phyloP scores from a whole-genome alignment of 345 rosid genomes.

The Bruguiera gymnorhiza region DNA sequence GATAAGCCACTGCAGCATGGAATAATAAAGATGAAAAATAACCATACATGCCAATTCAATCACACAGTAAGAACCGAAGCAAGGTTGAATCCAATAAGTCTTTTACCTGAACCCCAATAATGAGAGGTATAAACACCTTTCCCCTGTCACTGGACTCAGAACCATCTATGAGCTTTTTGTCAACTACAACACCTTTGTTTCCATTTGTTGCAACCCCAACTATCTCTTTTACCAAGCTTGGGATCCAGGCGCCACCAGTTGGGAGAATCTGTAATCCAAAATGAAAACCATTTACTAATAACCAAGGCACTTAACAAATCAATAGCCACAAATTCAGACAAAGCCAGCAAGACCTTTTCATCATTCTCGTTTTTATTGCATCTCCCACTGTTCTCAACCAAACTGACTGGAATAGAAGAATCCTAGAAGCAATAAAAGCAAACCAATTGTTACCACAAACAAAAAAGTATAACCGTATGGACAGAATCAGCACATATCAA shows the following conservation, averaged over 20 bases:
- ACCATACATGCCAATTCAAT: neutral
- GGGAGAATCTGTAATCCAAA: constrained; percentile 50
- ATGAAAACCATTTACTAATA: neutral
- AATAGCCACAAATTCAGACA: constrained; percentile 4
- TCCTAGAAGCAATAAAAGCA: constrained; percentile 38
- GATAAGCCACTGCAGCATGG: constrained; percentile 54
- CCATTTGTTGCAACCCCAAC: constrained; percentile 58
- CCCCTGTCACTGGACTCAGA: constrained; percentile 64
- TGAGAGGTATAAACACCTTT: constrained; percentile 54
- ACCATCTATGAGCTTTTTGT: constrained; percentile 72
- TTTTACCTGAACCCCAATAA: constrained; percentile 60
- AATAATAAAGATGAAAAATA: neutral
- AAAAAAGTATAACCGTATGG: neutral
- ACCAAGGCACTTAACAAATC: neutral
- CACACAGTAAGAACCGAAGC: constrained; percentile 10
- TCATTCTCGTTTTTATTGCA: constrained; percentile 73
- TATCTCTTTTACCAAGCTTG: constrained; percentile 55
- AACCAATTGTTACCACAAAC: neutral
- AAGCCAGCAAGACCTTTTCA: constrained; percentile 52
- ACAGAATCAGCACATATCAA: neutral
- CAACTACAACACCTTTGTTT: constrained; percentile 48
- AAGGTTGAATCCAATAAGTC: neutral
- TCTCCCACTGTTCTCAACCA: constrained; percentile 83
- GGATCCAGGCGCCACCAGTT: constrained; percentile 68
- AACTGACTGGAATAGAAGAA: constrained; percentile 43